phyloP scores from a whole-genome alignment of 1,284 basidiomycete species.

The Puccinia novopanici region DNA sequence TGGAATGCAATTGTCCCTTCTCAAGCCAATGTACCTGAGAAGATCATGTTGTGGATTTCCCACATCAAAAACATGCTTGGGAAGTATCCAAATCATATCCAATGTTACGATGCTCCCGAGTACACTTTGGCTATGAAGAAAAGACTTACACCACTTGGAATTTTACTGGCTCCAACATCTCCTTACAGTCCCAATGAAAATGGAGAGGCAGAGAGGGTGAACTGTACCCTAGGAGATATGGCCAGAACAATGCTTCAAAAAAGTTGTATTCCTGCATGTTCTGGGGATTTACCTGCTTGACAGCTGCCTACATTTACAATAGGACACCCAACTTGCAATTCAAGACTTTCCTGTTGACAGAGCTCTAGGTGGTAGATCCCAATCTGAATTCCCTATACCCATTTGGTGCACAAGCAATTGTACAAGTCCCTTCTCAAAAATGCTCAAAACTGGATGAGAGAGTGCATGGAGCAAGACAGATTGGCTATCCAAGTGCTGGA shows the following conservation, averaged over 20 bases:
- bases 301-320: neutral
- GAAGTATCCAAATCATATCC: neutral
- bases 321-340: neutral
- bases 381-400: neutral
- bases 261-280: neutral
- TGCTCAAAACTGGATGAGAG: neutral
- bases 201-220: conserved; percentile 4
- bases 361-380: neutral
- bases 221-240: conserved; percentile 12
- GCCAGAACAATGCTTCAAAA: neutral
- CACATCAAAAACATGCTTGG: conserved; percentile 14
- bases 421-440: neutral
- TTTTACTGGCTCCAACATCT: neutral
- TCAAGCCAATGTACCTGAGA: neutral
- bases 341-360: neutral
- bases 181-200: conserved; percentile 14
- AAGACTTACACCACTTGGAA: neutral
- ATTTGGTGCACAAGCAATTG: neutral
- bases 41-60: neutral
- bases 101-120: neutral
- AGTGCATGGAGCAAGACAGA: neutral
- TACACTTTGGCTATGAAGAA: neutral
- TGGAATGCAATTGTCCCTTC: neutral
- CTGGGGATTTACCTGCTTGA: neutral
- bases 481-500: conserved; percentile 5